Evolutionary conservation across 2,329 filamentous ascomycete species (phyloP), one percentile per base, ranked within the genome.

Genomic region (Aspergillus sp.): DNA sequence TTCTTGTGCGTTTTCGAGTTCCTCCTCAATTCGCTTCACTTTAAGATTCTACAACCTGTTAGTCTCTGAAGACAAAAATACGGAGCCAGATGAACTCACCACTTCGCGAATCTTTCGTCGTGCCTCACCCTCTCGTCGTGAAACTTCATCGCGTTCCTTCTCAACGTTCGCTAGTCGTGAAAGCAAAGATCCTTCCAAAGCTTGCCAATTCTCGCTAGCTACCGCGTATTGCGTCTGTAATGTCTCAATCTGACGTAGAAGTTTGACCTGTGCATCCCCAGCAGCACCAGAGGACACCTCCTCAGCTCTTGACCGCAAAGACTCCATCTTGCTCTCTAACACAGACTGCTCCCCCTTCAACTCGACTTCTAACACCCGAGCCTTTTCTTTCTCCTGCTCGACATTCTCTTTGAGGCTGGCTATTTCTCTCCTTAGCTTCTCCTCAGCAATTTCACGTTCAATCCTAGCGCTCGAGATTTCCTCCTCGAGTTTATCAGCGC

Each of bases 151-250:
- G 55, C 91, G 86, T 73, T 99, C 96, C 70, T 89, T 95, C 72
- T 99, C 95, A 9, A 98, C 80, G 49, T 80, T 88, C 4, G 87
- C 83, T 11, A 95, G 83, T 56, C 93, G 85, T 20, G 90, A 86
- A 50, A 93, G 83, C 32, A 99, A 77, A 2, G 90, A 96, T 9
- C 89, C 85, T 74, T 99, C 93, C 60, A 99, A 96, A 0, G 92
- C 91, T 70, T 97, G 93, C 95, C 96, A 99, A 67, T 99, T 99
- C 69, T 96, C 91, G 64, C 91, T 95, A 1, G 95, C 95, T 54
- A 96, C 87, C 1, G 92, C 87, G 74, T 99, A 96, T 72, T 99
- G 96, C 6, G 90, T 95, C 74, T 99, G 95, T 38, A 99, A 78
- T 0, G 91, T 97, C 77, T 99, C 95, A 53, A 99, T 89, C 74